These are phyloP conservation scores for Jatropha podagrica DNA, from an alignment of 441 rosid species.

Conservation along the genomic window DNA sequence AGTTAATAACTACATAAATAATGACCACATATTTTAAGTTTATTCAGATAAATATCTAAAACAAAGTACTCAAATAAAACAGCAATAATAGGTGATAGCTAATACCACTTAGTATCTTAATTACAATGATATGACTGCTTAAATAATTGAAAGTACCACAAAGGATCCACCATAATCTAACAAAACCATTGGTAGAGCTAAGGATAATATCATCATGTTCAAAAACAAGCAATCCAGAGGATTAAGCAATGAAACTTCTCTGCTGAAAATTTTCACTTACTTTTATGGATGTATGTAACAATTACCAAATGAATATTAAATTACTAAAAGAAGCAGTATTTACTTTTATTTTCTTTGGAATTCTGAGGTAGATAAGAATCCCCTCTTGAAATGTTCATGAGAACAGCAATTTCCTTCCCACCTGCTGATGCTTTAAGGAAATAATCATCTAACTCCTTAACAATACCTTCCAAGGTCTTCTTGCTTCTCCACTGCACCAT, in stretches of 20 bases:
- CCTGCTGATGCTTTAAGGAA: conserved; percentile 83
- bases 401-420: conserved; percentile 70
- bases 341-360: conserved; percentile 66
- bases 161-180: neutral
- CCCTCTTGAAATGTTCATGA: conserved; percentile 58
- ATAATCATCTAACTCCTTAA: conserved; percentile 80
- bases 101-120: neutral
- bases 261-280: neutral
- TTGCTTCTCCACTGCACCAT: conserved; percentile 45
- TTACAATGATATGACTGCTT: neutral
- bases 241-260: neutral
- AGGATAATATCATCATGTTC: conserved; percentile 1
- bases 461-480: conserved; percentile 69
- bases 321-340: conserved; percentile 17
- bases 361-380: conserved; percentile 49
- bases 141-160: conserved; percentile 1
- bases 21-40: neutral
- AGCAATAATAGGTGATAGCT: neutral
- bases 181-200: neutral
- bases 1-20: neutral
- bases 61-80: neutral
- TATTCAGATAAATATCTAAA: neutral
- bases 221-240: neutral
- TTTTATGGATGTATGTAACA: too few species aligned
- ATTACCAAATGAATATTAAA: neutral